A percentile compares a stretch with the other conserved stretches of the same genome.
These are phyloP conservation scores for Spizellomyces punctatus DNA, from an alignment of 192 early-diverging fungal species.

Conservation along the genomic window DNA sequence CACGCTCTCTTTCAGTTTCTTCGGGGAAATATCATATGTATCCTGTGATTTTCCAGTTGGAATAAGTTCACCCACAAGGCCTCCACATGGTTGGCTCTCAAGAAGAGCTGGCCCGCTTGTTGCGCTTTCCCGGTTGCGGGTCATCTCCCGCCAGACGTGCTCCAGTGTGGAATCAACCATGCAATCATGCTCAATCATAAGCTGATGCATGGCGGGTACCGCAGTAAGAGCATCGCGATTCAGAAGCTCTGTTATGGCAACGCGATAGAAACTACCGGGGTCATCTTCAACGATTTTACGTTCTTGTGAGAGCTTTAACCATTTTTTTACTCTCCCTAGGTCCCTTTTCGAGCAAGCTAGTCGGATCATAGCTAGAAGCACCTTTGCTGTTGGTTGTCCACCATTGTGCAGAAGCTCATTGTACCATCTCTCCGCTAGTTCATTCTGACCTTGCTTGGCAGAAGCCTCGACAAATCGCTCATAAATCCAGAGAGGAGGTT, in stretches of 20 bases:
- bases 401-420: neutral
- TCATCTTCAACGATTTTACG: neutral
- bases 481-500: neutral
- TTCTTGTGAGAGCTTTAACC: neutral
- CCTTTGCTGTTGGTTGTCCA: neutral
- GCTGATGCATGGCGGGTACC: neutral
- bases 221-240: neutral
- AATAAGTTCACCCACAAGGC: neutral
- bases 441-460: neutral
- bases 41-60: neutral
- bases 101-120: neutral
- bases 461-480: conserved; percentile 10
- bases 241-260: conserved; percentile 13
- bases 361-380: conserved; percentile 5
- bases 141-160: conserved; percentile 6
- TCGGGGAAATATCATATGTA: neutral
- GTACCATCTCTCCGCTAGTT: conserved; percentile 21
- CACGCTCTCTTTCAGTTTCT: neutral
- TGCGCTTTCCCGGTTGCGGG: too few species aligned
- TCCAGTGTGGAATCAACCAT: conserved; percentile 2
- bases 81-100: neutral
- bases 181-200: neutral
- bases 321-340: neutral
- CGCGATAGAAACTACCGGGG: conserved; percentile 17
- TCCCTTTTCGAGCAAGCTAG: conserved; percentile 3